Conservation (phyloP, 2,329 filamentous ascomycete genomes). For the Penicillium psychrosexuale region DNA sequence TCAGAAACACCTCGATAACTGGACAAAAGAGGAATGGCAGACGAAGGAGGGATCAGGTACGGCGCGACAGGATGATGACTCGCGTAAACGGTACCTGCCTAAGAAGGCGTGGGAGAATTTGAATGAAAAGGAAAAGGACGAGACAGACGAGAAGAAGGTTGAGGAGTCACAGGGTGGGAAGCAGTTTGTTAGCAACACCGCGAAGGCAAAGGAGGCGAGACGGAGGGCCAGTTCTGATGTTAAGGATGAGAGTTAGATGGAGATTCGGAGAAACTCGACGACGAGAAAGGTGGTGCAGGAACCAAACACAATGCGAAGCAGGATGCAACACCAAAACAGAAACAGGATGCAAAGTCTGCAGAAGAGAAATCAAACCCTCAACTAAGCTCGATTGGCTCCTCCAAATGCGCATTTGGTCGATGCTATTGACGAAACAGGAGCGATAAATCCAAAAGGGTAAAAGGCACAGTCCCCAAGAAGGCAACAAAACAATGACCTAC, state of each 20-base stretch:
- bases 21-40: conserved; percentile 51
- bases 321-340: conserved; percentile 5
- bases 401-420: too few species aligned
- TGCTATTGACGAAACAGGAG: too few species aligned
- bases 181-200: conserved; percentile 46
- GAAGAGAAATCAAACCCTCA: not conserved
- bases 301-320: conserved; percentile 10
- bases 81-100: conserved; percentile 45
- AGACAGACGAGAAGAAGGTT: conserved; percentile 38
- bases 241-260: not conserved
- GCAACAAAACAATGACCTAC: too few species aligned
- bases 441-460: too few species aligned
- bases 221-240: conserved; percentile 35
- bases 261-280: not conserved
- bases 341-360: not conserved
- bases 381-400: too few species aligned
- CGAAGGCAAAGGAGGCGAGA: conserved; percentile 41
- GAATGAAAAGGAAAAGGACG: conserved; percentile 46
- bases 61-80: conserved; percentile 46
- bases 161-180: conserved; percentile 40
- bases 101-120: conserved; percentile 51
- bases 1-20: conserved; percentile 46
- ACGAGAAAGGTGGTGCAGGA: not conserved
- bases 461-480: too few species aligned
- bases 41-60: conserved; percentile 48